Evolutionary conservation across 805 yeast genomes (phyloP).

Genomic region (Millerago galiae): DNA sequence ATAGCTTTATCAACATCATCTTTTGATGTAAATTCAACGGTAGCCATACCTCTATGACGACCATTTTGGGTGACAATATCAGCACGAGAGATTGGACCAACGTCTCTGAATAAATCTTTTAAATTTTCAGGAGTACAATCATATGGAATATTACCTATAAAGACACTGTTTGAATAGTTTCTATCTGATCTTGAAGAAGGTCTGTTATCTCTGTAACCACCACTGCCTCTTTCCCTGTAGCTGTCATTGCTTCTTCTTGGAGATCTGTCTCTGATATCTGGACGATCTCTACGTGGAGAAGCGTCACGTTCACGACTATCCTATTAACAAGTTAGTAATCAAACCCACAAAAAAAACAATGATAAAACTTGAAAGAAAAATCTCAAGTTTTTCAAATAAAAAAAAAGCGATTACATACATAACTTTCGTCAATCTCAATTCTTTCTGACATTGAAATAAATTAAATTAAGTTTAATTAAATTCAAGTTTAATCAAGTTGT

Average conservation of each 20-base stretch:
- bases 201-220: slow-evolving; percentile 23
- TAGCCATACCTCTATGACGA: slow-evolving; percentile 83
- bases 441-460: slow-evolving; percentile 5
- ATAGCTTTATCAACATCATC: slow-evolving; percentile 72
- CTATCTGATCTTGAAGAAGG: slow-evolving; percentile 37
- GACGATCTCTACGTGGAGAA: slow-evolving; percentile 26
- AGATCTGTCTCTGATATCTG: slow-evolving; percentile 20
- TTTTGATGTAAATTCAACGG: slow-evolving; percentile 69
- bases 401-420: slow-evolving; percentile 2
- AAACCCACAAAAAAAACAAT: neutral
- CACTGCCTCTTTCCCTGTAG: slow-evolving; percentile 25
- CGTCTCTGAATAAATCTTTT: slow-evolving; percentile 49
- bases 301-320: slow-evolving; percentile 22
- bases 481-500: neutral
- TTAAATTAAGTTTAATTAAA: neutral
- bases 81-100: slow-evolving; percentile 68
- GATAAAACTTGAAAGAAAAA: neutral
- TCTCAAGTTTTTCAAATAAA: neutral
- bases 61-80: slow-evolving; percentile 77
- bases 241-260: slow-evolving; percentile 31
- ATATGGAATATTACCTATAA: slow-evolving; percentile 70
- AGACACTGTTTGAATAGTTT: slow-evolving; percentile 62
- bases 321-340: slow-evolving; percentile 10
- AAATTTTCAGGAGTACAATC: slow-evolving; percentile 54
- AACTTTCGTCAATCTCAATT: slow-evolving; percentile 6